phyloP scores from a whole-genome alignment of 805 yeast genomes.

The Yarrowia sp. region DNA sequence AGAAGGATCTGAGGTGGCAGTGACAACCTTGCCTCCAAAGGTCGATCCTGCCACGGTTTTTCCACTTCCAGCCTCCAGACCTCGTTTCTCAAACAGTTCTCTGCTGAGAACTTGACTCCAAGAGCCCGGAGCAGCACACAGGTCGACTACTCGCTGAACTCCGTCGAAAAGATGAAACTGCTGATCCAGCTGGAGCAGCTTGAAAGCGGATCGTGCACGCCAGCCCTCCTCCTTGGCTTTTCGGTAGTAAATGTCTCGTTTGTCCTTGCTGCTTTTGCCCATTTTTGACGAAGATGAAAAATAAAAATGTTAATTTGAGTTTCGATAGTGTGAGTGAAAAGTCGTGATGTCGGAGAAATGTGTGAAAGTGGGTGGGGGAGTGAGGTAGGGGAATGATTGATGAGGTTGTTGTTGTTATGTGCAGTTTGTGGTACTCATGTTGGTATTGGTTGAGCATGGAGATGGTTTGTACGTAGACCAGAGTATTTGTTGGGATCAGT shows the following conservation, averaged over 20 bases:
- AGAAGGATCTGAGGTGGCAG: neutral
- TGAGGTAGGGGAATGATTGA: neutral
- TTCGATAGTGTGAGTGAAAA: neutral
- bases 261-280: slow-evolving; percentile 96
- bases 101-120: slow-evolving; percentile 94
- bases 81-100: slow-evolving; percentile 39
- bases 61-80: slow-evolving; percentile 2
- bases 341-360: neutral
- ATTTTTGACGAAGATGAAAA: slow-evolving; percentile 41
- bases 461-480: no score
- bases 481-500: no score
- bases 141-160: slow-evolving; percentile 82
- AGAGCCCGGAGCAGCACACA: slow-evolving; percentile 98
- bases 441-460: no score
- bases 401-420: no score
- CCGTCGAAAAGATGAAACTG: slow-evolving; percentile 77
- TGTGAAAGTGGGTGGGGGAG: neutral
- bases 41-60: slow-evolving; percentile 8
- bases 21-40: slow-evolving; percentile 1
- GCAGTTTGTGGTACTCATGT: no score
- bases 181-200: slow-evolving; percentile 83
- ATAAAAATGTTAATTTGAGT: neutral
- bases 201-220: slow-evolving; percentile 96
- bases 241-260: slow-evolving; percentile 82
- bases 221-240: slow-evolving; percentile 97